Evolutionary conservation across 805 yeast species (phyloP).

Genomic region (Candida hungchunana): DNA sequence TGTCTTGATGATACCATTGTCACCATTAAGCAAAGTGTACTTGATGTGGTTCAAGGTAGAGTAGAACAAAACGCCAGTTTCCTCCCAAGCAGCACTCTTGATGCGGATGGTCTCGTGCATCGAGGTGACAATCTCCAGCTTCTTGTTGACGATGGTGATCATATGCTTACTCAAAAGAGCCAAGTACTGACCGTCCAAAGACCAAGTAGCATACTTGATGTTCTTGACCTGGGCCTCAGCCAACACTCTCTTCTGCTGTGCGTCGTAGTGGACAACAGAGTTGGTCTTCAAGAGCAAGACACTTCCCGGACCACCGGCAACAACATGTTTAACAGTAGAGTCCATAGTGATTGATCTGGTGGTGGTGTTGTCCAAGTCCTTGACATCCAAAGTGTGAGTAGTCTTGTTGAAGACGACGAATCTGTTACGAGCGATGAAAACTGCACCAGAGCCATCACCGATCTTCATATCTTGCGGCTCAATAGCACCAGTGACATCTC

Average conservation of each 20-base stretch:
- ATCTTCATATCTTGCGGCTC: conserved; percentile 79
- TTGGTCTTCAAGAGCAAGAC: conserved; percentile 69
- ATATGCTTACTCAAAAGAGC: conserved; percentile 92
- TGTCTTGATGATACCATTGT: conserved; percentile 90
- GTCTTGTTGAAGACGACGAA: conserved; percentile 74
- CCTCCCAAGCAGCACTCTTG: conserved; percentile 98
- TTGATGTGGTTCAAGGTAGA: conserved; percentile 95
- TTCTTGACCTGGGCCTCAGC: conserved; percentile 66
- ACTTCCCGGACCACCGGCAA: conserved; percentile 78
- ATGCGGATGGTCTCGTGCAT: conserved; percentile 96
- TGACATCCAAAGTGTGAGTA: conserved; percentile 67
- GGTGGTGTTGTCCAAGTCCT: conserved; percentile 74
- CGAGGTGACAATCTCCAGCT: conserved; percentile 70
- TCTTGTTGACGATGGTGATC: conserved; percentile 79
- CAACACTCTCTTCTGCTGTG: conserved; percentile 82
- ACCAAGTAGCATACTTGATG: conserved; percentile 88
- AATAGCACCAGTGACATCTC: conserved; percentile 87
- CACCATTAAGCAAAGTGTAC: conserved; percentile 90
- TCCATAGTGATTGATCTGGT: conserved; percentile 80
- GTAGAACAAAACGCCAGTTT: conserved; percentile 83
- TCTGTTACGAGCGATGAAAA: conserved; percentile 92
- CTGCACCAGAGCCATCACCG: conserved; percentile 82
- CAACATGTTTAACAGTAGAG: conserved; percentile 63
- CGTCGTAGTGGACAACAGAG: conserved; percentile 79
- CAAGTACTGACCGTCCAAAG: conserved; percentile 77